Conservation (phyloP, 495 filamentous ascomycete species). For the Aspergillus steynii region DNA sequence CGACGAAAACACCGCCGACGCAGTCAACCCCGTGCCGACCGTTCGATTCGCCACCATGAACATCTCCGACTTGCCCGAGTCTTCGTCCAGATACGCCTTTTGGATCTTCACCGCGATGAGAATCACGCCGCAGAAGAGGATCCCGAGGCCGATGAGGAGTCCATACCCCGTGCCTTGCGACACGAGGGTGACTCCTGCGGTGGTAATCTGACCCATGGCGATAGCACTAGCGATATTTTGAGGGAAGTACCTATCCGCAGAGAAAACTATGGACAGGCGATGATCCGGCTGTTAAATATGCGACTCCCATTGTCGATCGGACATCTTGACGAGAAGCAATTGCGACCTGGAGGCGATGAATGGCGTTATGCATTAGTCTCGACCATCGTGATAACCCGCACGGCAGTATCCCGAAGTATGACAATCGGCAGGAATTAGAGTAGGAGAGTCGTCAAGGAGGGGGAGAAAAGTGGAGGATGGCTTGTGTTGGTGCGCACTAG, state of each 20-base stretch:
- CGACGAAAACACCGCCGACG: constrained; percentile 48
- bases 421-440: not conserved
- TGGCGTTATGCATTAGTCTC: constrained; percentile 6
- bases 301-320: not conserved
- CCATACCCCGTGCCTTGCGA: constrained; percentile 47
- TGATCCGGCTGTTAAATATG: not conserved
- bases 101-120: constrained; percentile 42
- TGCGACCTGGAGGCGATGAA: constrained; percentile 2
- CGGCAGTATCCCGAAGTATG: not conserved
- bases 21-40: constrained; percentile 50
- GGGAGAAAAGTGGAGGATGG: constrained; percentile 1
- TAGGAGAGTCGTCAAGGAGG: not conserved
- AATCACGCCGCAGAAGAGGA: constrained; percentile 45
- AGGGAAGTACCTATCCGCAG: not conserved
- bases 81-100: constrained; percentile 43
- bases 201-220: not conserved
- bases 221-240: not conserved
- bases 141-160: constrained; percentile 42
- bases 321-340: constrained; percentile 7
- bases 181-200: constrained; percentile 23
- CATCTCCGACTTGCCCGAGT: constrained; percentile 51
- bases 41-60: constrained; percentile 54
- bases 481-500: constrained; percentile 2
- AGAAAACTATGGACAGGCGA: not conserved
- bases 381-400: not conserved